Evolutionary conservation across 1,139 yeast species (phyloP).

Genomic region (Candida sp.): DNA sequence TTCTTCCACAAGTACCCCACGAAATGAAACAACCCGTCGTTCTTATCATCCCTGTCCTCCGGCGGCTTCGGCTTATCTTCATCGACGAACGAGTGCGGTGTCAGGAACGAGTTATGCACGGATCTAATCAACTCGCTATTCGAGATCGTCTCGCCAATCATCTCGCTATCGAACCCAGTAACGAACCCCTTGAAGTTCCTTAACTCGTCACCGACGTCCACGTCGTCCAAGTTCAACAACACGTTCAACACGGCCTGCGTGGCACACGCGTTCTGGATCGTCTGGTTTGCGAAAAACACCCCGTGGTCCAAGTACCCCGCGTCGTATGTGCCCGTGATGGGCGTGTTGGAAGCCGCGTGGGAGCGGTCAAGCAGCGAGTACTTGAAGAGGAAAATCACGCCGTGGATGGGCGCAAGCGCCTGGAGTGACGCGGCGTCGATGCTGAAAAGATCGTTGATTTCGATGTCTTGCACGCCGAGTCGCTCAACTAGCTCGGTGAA

Average conservation of each 20-base stretch:
- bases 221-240: slow-evolving; percentile 39
- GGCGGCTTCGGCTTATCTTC: slow-evolving; percentile 35
- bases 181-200: slow-evolving; percentile 55
- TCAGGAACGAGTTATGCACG: slow-evolving; percentile 63
- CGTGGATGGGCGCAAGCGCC: slow-evolving; percentile 52
- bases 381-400: slow-evolving; percentile 68
- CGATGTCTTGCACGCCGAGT: slow-evolving; percentile 58
- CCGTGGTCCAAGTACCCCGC: slow-evolving; percentile 34
- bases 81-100: slow-evolving; percentile 55
- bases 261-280: slow-evolving; percentile 77
- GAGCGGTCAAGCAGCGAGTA: slow-evolving; percentile 48
- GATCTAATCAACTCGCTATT: slow-evolving; percentile 62
- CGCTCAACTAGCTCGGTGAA: slow-evolving; percentile 68
- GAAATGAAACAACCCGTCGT: slow-evolving; percentile 67
- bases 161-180: slow-evolving; percentile 56
- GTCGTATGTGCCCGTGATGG: slow-evolving; percentile 52
- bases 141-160: slow-evolving; percentile 67
- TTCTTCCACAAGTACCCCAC: slow-evolving; percentile 55
- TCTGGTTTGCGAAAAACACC: slow-evolving; percentile 68
- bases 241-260: slow-evolving; percentile 75
- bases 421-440: slow-evolving; percentile 53
- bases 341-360: slow-evolving; percentile 30
- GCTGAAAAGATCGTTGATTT: slow-evolving; percentile 63
- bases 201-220: slow-evolving; percentile 52
- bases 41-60: slow-evolving; percentile 37